Percentiles rank a stretch among this genome's conserved stretches.
Evolutionary conservation across 805 yeast species (phyloP).

Genomic region (Metschnikowia continentalis): DNA sequence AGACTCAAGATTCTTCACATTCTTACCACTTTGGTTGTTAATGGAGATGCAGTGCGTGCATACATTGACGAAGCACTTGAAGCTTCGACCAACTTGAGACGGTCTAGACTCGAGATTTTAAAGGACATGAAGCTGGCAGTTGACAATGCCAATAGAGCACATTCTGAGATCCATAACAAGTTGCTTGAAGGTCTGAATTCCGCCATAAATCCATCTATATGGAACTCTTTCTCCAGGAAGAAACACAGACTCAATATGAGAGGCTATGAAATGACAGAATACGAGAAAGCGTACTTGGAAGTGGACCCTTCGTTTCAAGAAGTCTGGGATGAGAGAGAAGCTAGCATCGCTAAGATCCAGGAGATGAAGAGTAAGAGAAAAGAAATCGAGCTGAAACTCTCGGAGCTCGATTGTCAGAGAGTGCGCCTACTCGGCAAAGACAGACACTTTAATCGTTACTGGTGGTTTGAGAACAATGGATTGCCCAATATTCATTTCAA

Average conservation of each 20-base stretch:
- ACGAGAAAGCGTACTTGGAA: conserved; percentile 36
- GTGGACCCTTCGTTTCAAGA: conserved; percentile 41
- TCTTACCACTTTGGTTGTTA: conserved; percentile 57
- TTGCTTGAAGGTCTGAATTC: conserved; percentile 14
- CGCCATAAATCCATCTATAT: conserved; percentile 6
- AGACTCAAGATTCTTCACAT: conserved; percentile 58
- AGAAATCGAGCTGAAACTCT: conserved; percentile 56
- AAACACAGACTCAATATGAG: conserved; percentile 24
- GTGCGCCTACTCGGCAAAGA: conserved; percentile 77
- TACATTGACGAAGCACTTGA: conserved; percentile 69
- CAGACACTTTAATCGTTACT: conserved; percentile 77
- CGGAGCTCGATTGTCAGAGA: conserved; percentile 73
- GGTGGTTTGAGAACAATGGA: conserved; percentile 94
- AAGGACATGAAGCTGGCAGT: conserved; percentile 52
- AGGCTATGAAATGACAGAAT: conserved; percentile 39
- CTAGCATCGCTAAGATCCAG: conserved; percentile 37
- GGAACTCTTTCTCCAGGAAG: conserved; percentile 18
- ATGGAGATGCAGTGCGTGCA: conserved; percentile 54
- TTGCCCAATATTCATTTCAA: conserved; percentile 47
- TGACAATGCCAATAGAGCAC: conserved; percentile 46
- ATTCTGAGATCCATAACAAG: conserved; percentile 21
- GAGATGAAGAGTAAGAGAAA: conserved; percentile 46
- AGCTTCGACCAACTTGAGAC: conserved; percentile 54
- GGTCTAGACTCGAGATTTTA: conserved; percentile 61
- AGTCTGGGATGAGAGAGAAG: conserved; percentile 44